phyloP scores from a whole-genome alignment of 768 basidiomycete genomes.

The Podaxis sp. region DNA sequence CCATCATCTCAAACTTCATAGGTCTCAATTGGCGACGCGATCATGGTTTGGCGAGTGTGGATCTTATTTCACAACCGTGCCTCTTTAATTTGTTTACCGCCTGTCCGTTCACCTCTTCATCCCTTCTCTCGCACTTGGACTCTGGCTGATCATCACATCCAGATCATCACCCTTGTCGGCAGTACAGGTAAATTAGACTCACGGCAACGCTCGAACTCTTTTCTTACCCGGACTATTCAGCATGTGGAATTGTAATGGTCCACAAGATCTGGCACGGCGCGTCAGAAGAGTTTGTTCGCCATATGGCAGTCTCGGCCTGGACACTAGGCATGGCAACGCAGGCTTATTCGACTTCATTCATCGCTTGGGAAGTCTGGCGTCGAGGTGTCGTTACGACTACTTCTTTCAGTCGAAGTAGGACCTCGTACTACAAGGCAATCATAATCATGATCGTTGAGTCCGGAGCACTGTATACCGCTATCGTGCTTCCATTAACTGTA shows the following conservation, averaged over 20 bases:
- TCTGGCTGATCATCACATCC: too few species aligned
- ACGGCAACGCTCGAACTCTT: not conserved
- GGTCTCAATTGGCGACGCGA: slow-evolving; percentile 1
- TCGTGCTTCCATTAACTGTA: not conserved
- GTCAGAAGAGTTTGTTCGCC: not conserved
- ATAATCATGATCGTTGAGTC: slow-evolving; percentile 3
- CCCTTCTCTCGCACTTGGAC: not conserved
- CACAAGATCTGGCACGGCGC: not conserved
- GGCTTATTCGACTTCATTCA: slow-evolving; percentile 6
- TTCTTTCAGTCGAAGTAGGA: not conserved
- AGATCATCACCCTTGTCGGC: slow-evolving; percentile 4
- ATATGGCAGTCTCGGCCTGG: not conserved
- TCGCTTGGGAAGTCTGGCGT: slow-evolving; percentile 3
- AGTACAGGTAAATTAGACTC: not conserved
- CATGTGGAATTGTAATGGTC: slow-evolving; percentile 2
- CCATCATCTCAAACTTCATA: not conserved
- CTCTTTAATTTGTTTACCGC: not conserved
- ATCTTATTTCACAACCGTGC: not conserved
- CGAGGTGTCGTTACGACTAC: not conserved
- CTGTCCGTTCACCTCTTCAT: not conserved
- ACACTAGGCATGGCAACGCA: not conserved
- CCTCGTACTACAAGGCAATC: slow-evolving; percentile 5
- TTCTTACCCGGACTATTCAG: not conserved
- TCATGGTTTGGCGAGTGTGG: slow-evolving; percentile 9
- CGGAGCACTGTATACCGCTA: slow-evolving; percentile 3